Evolutionary conservation across 768 basidiomycete genomes (phyloP), one percentile per base, ranked within the genome.

Genomic region (Amanita inopinata): DNA sequence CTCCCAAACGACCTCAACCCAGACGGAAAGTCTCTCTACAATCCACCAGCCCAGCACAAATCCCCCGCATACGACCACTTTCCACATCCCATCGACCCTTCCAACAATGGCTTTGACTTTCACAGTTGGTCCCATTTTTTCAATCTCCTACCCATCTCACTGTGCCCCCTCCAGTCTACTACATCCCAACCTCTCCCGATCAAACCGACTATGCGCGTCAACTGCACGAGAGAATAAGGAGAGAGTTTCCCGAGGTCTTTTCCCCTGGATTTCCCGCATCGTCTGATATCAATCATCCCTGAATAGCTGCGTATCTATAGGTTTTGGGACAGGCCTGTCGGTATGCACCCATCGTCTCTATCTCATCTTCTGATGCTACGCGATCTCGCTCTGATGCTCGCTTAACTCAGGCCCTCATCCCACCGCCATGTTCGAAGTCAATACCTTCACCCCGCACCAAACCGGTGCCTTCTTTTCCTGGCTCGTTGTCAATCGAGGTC

Each of bases 381-480:
- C 27, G 7, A 30, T 19, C 25, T 14, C 33, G 32, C 18, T 27
- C 24, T 19, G 25, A 38, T 14, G 19, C 19, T 36, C 33, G 20
- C 17, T 35, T 45, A 7, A 20, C 31, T 46, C 15, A 71, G 75
- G 77, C 1, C 83, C 80, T 0, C 83, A 84, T 49, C 76, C 82
- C 0, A 74, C 72, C 6, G 70, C 78, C 5, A 83, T 83, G 80
- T 84, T 83, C 52, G 73, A 84, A 54, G 70, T 83, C 46, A 75
- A 84, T 53, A 75, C 73, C 1, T 76, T 77, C 57, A 74, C 51
- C 23, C 81, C 81, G 7, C 78, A 76, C 50, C 74, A 83, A 53
- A 82, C 78, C 0, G 82, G 83, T 0, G 70, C 78, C 1, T 58
- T 85, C 9, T 83, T 84, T 53, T 66, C 75, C 3, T 85, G 74